Evolutionary conservation across 148 eudicot genomes (phyloP).

Genomic region (Spergularia bocconei): DNA sequence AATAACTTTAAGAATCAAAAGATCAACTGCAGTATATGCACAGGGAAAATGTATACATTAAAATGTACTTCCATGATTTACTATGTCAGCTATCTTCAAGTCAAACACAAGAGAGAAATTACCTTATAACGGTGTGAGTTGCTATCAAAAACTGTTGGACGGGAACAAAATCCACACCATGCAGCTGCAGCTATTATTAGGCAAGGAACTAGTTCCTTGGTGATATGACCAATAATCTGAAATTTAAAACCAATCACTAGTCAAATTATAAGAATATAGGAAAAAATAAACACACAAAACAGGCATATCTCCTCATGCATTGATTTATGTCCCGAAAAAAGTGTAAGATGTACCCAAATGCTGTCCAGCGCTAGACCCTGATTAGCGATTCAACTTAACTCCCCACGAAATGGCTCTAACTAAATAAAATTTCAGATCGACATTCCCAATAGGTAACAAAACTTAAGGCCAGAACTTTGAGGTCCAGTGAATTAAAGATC

Average conservation of each 20-base stretch:
- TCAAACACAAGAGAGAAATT: not conserved
- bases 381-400: too few species aligned
- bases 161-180: not conserved
- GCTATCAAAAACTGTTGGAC: not conserved
- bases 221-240: not conserved
- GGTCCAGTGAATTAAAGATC: too few species aligned
- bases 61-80: not conserved
- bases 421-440: too few species aligned
- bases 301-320: too few species aligned
- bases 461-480: too few species aligned
- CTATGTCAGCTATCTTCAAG: not conserved
- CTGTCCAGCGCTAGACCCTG: too few species aligned
- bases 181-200: not conserved
- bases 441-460: too few species aligned
- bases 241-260: not conserved
- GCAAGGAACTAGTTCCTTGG: not conserved
- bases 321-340: too few species aligned
- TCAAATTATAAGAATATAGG: too few species aligned
- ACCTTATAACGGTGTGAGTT: not conserved
- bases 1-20: not conserved
- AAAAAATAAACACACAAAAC: too few species aligned
- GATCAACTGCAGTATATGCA: not conserved
- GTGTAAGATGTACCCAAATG: too few species aligned
- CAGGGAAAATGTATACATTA: not conserved
- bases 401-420: too few species aligned